Percentiles rank a stretch among this genome's conserved stretches.
Evolutionary conservation across 495 filamentous ascomycete genomes (phyloP).

Genomic region (Acidomyces sp.): DNA sequence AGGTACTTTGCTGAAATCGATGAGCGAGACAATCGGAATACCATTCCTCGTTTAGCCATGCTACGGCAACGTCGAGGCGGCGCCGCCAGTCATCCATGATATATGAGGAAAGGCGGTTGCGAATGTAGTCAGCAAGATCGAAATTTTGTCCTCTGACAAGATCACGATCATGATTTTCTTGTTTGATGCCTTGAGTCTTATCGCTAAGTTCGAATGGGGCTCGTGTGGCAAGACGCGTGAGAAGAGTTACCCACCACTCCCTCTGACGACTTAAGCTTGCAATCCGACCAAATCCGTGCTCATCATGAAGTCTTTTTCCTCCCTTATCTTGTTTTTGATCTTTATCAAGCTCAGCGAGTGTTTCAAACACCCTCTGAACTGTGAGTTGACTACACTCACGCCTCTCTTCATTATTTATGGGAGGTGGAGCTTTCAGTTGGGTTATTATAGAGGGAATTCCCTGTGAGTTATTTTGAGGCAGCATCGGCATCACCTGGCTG

Average conservation of each 20-base stretch:
- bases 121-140: constrained; percentile 45
- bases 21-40: constrained; percentile 64
- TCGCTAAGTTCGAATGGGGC: constrained; percentile 49
- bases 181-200: constrained; percentile 33
- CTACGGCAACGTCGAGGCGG: constrained; percentile 72
- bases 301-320: constrained; percentile 4
- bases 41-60: constrained; percentile 96
- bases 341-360: constrained; percentile 57
- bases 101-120: constrained; percentile 68
- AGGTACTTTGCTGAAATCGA: neutral
- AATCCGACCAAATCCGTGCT: constrained; percentile 62
- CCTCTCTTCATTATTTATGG: constrained; percentile 53
- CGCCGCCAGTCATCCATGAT: constrained; percentile 81
- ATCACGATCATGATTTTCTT: constrained; percentile 29
- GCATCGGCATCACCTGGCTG: constrained; percentile 52
- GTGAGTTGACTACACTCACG: constrained; percentile 53
- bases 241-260: constrained; percentile 80
- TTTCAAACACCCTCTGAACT: constrained; percentile 61
- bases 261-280: constrained; percentile 65
- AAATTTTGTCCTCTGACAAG: constrained; percentile 28
- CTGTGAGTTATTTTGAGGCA: constrained; percentile 32
- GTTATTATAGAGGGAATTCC: constrained; percentile 55
- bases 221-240: constrained; percentile 75
- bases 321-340: constrained; percentile 31
- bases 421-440: constrained; percentile 63